A percentile compares a stretch with the other conserved stretches of the same genome.
phyloP scores from a whole-genome alignment of 1,284 basidiomycete genomes.

The Volvariella volvacea region DNA sequence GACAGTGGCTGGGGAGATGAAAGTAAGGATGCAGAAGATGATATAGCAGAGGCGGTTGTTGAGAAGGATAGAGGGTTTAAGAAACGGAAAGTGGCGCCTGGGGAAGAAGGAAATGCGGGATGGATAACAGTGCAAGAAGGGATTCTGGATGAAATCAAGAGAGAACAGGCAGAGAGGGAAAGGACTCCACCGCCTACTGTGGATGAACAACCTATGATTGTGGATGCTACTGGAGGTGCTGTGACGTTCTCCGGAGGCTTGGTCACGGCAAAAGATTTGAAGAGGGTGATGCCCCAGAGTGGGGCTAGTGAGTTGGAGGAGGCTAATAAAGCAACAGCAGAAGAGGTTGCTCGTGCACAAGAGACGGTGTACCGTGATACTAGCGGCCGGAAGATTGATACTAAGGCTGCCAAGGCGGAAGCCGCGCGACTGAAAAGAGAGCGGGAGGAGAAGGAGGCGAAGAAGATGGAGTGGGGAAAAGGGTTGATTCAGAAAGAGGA shows the following conservation, averaged over 20 bases:
- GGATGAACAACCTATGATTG: conserved; percentile 69
- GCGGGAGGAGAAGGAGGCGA: conserved; percentile 75
- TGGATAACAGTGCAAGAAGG: conserved; percentile 34
- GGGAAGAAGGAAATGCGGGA: conserved; percentile 27
- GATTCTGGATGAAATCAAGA: conserved; percentile 53
- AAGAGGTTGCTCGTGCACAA: conserved; percentile 59
- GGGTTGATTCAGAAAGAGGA: conserved; percentile 86
- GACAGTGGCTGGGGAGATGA: conserved; percentile 59
- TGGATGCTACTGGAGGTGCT: conserved; percentile 34
- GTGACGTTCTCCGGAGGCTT: conserved; percentile 67
- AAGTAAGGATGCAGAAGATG: conserved; percentile 47
- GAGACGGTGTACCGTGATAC: conserved; percentile 95
- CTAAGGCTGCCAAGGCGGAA: conserved; percentile 77
- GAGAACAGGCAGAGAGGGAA: conserved; percentile 39
- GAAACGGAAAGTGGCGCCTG: conserved; percentile 53
- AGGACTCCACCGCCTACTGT: conserved; percentile 41
- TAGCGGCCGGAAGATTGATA: conserved; percentile 84
- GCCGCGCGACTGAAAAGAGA: conserved; percentile 74
- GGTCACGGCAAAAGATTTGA: conserved; percentile 60
- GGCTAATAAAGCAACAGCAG: conserved; percentile 37
- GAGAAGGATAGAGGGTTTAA: conserved; percentile 71
- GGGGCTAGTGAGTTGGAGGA: conserved; percentile 20
- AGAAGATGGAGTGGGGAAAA: conserved; percentile 96
- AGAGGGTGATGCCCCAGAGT: conserved; percentile 45
- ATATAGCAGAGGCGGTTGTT: conserved; percentile 51